Evolutionary conservation across 2,329 filamentous ascomycete species (phyloP).

Genomic region (Colletotrichum navitas): DNA sequence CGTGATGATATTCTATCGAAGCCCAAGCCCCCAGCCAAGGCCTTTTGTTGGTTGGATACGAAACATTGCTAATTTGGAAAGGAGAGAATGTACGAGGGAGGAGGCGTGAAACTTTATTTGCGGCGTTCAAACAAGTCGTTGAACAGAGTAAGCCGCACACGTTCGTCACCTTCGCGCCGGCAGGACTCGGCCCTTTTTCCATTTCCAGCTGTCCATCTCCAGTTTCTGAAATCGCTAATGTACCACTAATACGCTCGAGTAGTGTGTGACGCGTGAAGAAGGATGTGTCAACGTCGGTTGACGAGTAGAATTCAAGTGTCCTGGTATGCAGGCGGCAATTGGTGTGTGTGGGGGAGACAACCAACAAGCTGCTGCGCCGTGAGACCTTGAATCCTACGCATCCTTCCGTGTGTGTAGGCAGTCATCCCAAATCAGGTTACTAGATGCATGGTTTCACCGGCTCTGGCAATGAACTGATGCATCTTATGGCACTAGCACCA

Average conservation of each 20-base stretch:
- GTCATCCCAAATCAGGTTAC: neutral
- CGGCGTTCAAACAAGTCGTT: neutral
- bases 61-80: neutral
- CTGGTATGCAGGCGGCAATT: conserved; percentile 16
- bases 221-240: neutral
- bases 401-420: conserved; percentile 18
- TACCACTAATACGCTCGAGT: neutral
- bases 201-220: conserved; percentile 1
- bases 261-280: conserved; percentile 1
- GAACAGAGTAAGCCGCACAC: neutral
- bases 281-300: neutral
- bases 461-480: neutral
- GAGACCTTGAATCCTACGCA: conserved; percentile 26
- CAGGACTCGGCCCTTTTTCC: conserved; percentile 19
- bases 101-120: neutral
- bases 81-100: neutral
- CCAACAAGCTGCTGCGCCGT: conserved; percentile 26
- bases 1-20: neutral
- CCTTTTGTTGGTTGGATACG: neutral
- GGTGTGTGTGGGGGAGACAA: conserved; percentile 27
- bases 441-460: neutral
- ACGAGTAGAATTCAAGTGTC: conserved; percentile 8
- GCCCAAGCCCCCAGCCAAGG: neutral
- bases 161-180: neutral
- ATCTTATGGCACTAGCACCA: conserved; percentile 7